Conservation (phyloP, 768 basidiomycete species). For the Leccinum rimulosum region DNA sequence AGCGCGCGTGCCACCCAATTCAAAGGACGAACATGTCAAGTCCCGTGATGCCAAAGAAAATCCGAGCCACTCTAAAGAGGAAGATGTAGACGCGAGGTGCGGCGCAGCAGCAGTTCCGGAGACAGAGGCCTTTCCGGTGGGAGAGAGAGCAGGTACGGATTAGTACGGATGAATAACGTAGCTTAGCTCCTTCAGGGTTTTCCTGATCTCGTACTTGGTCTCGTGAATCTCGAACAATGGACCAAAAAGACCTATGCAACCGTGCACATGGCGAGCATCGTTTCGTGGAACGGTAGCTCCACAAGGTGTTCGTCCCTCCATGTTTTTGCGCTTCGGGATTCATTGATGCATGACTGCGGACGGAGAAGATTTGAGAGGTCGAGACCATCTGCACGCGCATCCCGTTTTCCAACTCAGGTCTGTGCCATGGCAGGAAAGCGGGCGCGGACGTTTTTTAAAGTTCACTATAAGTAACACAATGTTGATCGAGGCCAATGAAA, state of each 20-base stretch:
- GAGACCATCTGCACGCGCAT: conserved; percentile 2
- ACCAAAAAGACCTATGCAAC: neutral
- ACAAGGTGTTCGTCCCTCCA: conserved; percentile 5
- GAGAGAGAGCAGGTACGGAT: conserved; percentile 9
- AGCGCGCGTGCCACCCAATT: conserved; percentile 4
- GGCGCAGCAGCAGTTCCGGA: neutral
- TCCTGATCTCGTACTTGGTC: conserved; percentile 20
- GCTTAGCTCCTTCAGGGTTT: conserved; percentile 35
- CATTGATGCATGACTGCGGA: neutral
- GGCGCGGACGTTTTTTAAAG: conserved; percentile 17
- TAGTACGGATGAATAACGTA: conserved; percentile 14
- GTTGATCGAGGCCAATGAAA: conserved; percentile 22
- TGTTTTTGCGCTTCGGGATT: neutral
- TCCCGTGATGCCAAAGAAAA: neutral
- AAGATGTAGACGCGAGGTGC: neutral
- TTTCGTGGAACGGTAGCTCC: conserved; percentile 8
- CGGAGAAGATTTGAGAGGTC: conserved; percentile 1
- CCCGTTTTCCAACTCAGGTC: neutral
- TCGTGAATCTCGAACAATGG: conserved; percentile 19
- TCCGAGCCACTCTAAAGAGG: conserved; percentile 1
- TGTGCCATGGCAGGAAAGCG: neutral
- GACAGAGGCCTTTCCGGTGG: neutral
- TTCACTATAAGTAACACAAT: conserved; percentile 20
- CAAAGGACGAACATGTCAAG: neutral
- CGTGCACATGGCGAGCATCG: neutral